phyloP scores from a whole-genome alignment of 1,139 yeast genomes.

The Geotrichum bryndzae region DNA sequence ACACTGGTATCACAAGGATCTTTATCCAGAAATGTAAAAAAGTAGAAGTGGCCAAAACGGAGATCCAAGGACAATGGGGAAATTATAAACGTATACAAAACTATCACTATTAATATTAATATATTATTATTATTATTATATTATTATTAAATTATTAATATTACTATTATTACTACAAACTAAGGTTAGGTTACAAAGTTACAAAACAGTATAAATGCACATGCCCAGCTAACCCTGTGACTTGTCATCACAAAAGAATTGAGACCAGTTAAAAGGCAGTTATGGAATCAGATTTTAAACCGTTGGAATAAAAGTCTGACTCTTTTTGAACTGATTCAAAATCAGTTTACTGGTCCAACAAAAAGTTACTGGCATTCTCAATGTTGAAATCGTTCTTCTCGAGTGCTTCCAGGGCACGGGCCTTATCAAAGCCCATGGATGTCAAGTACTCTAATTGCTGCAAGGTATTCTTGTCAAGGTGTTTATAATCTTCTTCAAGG shows the following conservation, averaged over 20 bases:
- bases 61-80: background rate
- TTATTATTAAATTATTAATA: too few relatives aligned
- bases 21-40: background rate
- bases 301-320: too few relatives aligned
- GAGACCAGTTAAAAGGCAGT: too few relatives aligned
- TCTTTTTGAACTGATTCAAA: too few relatives aligned
- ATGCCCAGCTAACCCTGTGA: background rate
- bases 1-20: background rate
- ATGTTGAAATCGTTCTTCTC: conserved; percentile 65
- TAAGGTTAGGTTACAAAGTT: background rate
- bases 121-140: too few relatives aligned
- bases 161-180: background rate
- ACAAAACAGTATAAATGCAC: background rate
- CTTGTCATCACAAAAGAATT: too few relatives aligned
- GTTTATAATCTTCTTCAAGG: background rate
- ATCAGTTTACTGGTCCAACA: conserved; percentile 54
- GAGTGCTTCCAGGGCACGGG: conserved; percentile 63
- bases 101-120: too few relatives aligned
- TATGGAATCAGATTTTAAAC: too few relatives aligned
- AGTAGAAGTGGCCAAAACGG: background rate
- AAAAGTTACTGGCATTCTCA: conserved; percentile 76
- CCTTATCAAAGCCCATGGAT: conserved; percentile 81
- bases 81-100: background rate
- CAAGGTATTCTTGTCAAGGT: background rate
- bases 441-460: conserved; percentile 51